Conservation (phyloP, 208 protist species). For the Crithidia bombi region DNA sequence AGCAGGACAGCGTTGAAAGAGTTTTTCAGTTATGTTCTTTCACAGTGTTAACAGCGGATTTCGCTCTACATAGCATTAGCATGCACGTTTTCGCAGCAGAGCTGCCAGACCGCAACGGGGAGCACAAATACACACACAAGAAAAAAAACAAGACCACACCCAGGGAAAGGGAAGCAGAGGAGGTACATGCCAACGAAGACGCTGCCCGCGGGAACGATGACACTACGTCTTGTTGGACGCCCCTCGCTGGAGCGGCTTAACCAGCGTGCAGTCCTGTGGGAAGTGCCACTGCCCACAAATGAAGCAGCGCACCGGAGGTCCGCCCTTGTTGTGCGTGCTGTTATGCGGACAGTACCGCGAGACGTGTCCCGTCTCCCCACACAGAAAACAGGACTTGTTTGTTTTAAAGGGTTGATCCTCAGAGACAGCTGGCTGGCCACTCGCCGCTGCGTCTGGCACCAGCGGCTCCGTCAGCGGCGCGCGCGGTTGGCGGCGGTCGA, state of each 20-base stretch:
- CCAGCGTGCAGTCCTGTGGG: constrained; percentile 73
- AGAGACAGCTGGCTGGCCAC: constrained; percentile 12
- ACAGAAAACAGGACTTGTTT: constrained; percentile 76
- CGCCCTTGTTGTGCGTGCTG: constrained; percentile 48
- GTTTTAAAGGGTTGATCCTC: constrained; percentile 66
- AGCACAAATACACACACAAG: no score
- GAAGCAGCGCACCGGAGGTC: constrained; percentile 80
- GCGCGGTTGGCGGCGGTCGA: constrained; percentile 73
- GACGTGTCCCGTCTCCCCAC: constrained; percentile 78
- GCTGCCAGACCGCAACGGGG: no score
- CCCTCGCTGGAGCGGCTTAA: constrained; percentile 38
- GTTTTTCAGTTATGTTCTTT: no score
- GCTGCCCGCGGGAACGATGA: no score
- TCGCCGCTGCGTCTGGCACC: constrained; percentile 6
- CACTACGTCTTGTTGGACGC: not conserved
- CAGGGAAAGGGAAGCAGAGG: constrained; percentile 4
- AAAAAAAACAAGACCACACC: no score
- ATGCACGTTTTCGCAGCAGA: no score
- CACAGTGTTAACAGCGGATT: no score
- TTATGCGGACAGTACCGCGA: constrained; percentile 80
- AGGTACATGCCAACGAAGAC: no score
- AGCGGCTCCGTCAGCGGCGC: constrained; percentile 51
- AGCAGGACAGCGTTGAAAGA: no score
- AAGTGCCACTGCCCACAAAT: constrained; percentile 91
- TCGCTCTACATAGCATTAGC: no score